Percentiles rank a stretch among this genome's conserved stretches.
Conservation (phyloP, 106 monocot genomes). For the Acanthochlamys bracteata region DNA sequence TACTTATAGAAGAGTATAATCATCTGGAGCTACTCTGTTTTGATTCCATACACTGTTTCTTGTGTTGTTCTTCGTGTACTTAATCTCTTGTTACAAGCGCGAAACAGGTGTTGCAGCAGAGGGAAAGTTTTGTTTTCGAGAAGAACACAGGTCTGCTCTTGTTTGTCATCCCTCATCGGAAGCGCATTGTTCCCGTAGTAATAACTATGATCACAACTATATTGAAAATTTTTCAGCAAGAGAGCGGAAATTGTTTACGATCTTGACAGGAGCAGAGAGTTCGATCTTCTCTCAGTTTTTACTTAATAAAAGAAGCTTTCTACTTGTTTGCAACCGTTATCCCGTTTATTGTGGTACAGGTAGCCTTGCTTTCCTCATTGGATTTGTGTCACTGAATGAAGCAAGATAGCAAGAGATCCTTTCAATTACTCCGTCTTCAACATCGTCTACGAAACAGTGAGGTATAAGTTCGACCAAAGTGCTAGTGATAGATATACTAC, state of each 20-base stretch:
- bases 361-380: constrained; percentile 15
- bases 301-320: background rate
- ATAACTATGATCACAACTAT: constrained; percentile 18
- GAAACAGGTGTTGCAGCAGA: constrained; percentile 2
- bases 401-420: constrained; percentile 25
- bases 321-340: background rate
- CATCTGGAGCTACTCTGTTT: constrained; percentile 16
- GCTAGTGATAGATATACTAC: background rate
- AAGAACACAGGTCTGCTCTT: constrained; percentile 27
- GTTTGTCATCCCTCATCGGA: constrained; percentile 24
- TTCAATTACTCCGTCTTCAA: constrained; percentile 40
- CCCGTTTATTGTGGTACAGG: background rate
- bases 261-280: constrained; percentile 3
- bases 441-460: constrained; percentile 39
- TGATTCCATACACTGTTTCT: constrained; percentile 15
- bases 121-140: constrained; percentile 29
- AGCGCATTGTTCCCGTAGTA: constrained; percentile 37
- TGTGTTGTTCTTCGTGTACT: constrained; percentile 9
- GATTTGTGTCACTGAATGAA: constrained; percentile 39
- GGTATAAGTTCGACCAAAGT: constrained; percentile 4
- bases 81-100: background rate
- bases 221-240: constrained; percentile 2
- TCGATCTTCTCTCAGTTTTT: background rate
- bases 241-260: constrained; percentile 17
- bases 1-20: constrained; percentile 9